Evolutionary conservation across 257 asterid species (phyloP), one percentile per base, ranked within the genome.

Genomic region (Pogostemon cablin): DNA sequence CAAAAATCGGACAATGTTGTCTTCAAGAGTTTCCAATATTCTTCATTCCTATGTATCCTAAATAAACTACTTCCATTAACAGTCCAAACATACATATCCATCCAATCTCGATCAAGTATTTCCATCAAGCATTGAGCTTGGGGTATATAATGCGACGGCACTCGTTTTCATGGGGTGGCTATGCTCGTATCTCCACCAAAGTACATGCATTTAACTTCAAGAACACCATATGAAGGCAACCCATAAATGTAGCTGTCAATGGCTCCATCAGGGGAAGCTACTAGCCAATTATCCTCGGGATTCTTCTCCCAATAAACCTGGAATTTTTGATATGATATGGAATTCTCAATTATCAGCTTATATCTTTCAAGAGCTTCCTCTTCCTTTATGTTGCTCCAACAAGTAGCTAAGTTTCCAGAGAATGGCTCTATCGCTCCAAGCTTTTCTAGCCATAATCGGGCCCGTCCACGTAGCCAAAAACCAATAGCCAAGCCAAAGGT

Each of bases 81-180:
- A 65, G 97, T 90, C 97, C 95, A 93, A 2, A 82, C 82, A 75
- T 86, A 92, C 72, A 88, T 63, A 77, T 92, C 88, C 98, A 92
- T 84, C 98, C 97, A 90, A 58, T 90, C 97, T 39, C 85, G 83
- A 76, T 90, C 92, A 44, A 86, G 77, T 70, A 93, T 93, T 77
- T 88, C 97, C 98, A 93, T 88, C 81, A 93, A 81, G 53, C 96
- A 96, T 71, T 88, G 96, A 72, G 95, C 98, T 65, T 93, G 98
- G 48, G 97, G 98, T 67, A 90, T 80, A 72, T 82, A 90, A 78
- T 86, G 77, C 61, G 88, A 43, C 0, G 95, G 95, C 9, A 93
- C 73, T 63, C 92, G 83, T 71, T 77, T 84, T 91, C 93, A 90
- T 1, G 98, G 96, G 12, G 0, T 39, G 55, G 85, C 87, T 20